phyloP scores from a whole-genome alignment of 768 basidiomycete species.

The Hypsizygus marmoreus region DNA sequence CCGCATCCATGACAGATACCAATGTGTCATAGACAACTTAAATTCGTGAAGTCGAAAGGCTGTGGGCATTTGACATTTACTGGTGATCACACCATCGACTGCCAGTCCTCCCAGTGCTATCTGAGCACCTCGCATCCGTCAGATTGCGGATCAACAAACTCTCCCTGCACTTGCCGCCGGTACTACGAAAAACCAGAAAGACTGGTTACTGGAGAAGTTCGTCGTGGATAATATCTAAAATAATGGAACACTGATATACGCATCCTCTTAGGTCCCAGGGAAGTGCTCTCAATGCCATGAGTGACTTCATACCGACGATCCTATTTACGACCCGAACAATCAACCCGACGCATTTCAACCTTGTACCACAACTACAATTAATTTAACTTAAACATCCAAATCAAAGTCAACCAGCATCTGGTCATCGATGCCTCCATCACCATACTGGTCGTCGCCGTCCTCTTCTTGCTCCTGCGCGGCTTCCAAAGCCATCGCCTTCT shows the following conservation, averaged over 20 bases:
- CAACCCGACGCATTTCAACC: slow-evolving; percentile 1
- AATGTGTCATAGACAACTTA: slow-evolving; percentile 71
- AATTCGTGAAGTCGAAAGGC: slow-evolving; percentile 45
- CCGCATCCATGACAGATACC: slow-evolving; percentile 15
- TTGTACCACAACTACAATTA: slow-evolving; percentile 6
- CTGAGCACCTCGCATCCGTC: slow-evolving; percentile 52
- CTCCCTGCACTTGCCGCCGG: slow-evolving; percentile 51
- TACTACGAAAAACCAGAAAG: slow-evolving; percentile 66
- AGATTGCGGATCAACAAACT: slow-evolving; percentile 37
- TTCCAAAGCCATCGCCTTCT: slow-evolving; percentile 63
- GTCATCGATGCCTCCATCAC: slow-evolving; percentile 69
- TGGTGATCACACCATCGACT: slow-evolving; percentile 53
- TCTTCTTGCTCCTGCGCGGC: slow-evolving; percentile 41
- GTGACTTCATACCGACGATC: slow-evolving; percentile 5
- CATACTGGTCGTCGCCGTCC: slow-evolving; percentile 60
- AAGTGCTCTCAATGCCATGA: slow-evolving; percentile 39
- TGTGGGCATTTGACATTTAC: slow-evolving; percentile 60
- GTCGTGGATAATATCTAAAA: slow-evolving; percentile 12
- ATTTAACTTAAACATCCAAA: slow-evolving; percentile 35
- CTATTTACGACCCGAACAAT: background rate
- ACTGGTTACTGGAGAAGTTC: slow-evolving; percentile 44
- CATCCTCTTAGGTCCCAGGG: slow-evolving; percentile 32
- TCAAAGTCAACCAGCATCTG: slow-evolving; percentile 62
- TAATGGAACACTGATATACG: slow-evolving; percentile 17
- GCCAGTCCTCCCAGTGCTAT: slow-evolving; percentile 43